These are phyloP conservation scores for Polytrichum formosum DNA, from an alignment of 225 moss, liverwort and hornwort species.

Conservation along the genomic window DNA sequence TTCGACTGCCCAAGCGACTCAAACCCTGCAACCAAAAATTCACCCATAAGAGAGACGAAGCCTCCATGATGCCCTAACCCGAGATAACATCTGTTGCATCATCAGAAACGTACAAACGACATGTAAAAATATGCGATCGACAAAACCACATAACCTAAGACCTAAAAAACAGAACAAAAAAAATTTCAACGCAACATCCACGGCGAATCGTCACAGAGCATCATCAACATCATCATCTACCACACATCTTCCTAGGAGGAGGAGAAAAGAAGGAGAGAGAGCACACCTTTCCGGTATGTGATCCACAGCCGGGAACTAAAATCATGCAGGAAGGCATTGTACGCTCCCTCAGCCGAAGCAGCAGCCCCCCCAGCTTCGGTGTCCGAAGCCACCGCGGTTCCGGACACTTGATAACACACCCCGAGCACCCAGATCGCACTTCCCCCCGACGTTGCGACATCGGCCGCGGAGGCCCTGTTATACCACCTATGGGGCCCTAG, in stretches of 20 bases:
- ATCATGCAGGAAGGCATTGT: slow-evolving; percentile 52
- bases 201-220: neutral
- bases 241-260: neutral
- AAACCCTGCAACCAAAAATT: slow-evolving; percentile 64
- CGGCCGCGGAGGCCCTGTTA: slow-evolving; percentile 30
- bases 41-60: neutral
- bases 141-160: neutral
- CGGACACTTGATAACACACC: slow-evolving; percentile 69
- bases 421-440: slow-evolving; percentile 95
- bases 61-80: neutral
- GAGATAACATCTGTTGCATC: too few relatives aligned
- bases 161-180: neutral
- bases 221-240: too few relatives aligned
- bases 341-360: slow-evolving; percentile 53
- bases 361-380: slow-evolving; percentile 50
- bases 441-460: slow-evolving; percentile 66
- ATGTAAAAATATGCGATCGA: too few relatives aligned
- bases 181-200: neutral
- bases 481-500: slow-evolving; percentile 67
- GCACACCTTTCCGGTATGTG: slow-evolving; percentile 79
- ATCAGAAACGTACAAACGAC: too few relatives aligned
- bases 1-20: slow-evolving; percentile 78
- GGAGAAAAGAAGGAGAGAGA: neutral
- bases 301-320: slow-evolving; percentile 93
- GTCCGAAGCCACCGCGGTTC: slow-evolving; percentile 22